phyloP scores from a whole-genome alignment of 257 asterid species.

The Mitragyna speciosa region DNA sequence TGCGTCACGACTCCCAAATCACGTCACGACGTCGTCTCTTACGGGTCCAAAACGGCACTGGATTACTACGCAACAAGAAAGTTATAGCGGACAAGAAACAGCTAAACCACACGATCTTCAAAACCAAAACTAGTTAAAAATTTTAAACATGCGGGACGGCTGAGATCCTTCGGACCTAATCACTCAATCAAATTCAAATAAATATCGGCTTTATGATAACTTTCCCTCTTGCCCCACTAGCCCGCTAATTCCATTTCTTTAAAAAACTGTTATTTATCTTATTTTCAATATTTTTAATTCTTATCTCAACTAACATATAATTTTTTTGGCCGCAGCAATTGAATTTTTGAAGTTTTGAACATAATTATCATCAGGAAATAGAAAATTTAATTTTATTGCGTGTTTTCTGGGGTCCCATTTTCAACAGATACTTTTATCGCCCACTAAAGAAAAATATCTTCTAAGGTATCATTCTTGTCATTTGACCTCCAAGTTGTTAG shows the following conservation, averaged over 20 bases:
- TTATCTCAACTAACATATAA: background rate
- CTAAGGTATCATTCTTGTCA: no score
- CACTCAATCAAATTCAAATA: background rate
- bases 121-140: background rate
- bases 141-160: background rate
- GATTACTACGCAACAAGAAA: background rate
- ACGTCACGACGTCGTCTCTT: background rate
- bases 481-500: no score
- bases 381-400: background rate
- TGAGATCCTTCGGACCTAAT: background rate
- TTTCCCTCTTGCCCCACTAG: background rate
- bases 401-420: constrained; percentile 3
- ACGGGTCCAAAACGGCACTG: background rate
- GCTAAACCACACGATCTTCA: background rate
- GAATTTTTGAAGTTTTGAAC: background rate
- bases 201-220: background rate
- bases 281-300: background rate
- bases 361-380: background rate
- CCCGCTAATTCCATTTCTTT: background rate
- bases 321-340: background rate
- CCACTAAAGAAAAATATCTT: constrained; percentile 1
- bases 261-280: background rate
- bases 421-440: background rate
- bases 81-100: background rate
- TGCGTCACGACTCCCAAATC: background rate